phyloP scores from a whole-genome alignment of 106 monocot genomes.

The Alisma plantagoaquatica region DNA sequence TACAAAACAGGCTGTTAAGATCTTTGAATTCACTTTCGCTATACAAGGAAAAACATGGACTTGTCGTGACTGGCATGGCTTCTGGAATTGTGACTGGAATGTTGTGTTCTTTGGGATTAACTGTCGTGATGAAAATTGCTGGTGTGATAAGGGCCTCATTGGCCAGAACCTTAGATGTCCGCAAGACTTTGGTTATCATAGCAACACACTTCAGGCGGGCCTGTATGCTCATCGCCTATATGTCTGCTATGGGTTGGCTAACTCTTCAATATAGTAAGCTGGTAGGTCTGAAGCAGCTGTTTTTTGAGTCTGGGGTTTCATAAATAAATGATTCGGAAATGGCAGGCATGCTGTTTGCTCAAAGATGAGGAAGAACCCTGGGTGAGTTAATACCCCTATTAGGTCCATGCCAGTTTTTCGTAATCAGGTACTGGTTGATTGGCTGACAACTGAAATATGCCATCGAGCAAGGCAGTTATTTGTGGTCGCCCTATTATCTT shows the following conservation, averaged over 20 bases:
- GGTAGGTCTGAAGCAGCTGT: constrained; percentile 64
- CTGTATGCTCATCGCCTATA: constrained; percentile 52
- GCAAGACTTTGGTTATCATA: constrained; percentile 14
- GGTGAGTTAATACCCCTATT: too few relatives aligned
- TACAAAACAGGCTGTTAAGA: background rate
- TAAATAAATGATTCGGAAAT: too few relatives aligned
- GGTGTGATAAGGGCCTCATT: constrained; percentile 6
- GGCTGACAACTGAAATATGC: too few relatives aligned
- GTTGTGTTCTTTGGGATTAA: constrained; percentile 20
- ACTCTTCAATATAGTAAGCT: constrained; percentile 50
- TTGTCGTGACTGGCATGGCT: constrained; percentile 6
- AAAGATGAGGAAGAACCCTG: too few relatives aligned
- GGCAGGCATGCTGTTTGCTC: too few relatives aligned
- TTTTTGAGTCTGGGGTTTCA: constrained; percentile 9
- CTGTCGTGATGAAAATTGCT: constrained; percentile 19
- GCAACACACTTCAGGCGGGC: constrained; percentile 21
- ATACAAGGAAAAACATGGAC: constrained; percentile 15
- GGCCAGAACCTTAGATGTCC: constrained; percentile 11
- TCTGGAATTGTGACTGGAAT: constrained; percentile 46
- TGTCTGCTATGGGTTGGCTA: constrained; percentile 58
- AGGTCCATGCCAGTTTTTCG: too few relatives aligned
- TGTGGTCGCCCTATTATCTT: too few relatives aligned
- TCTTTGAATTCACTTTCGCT: constrained; percentile 3
- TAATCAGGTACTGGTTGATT: too few relatives aligned
- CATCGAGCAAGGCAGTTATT: too few relatives aligned